Percentiles rank a stretch among this genome's conserved stretches.
These are phyloP conservation scores for Triticum turgidum DNA, from an alignment of 176 grass and related monocot genomes.

Conservation along the genomic window DNA sequence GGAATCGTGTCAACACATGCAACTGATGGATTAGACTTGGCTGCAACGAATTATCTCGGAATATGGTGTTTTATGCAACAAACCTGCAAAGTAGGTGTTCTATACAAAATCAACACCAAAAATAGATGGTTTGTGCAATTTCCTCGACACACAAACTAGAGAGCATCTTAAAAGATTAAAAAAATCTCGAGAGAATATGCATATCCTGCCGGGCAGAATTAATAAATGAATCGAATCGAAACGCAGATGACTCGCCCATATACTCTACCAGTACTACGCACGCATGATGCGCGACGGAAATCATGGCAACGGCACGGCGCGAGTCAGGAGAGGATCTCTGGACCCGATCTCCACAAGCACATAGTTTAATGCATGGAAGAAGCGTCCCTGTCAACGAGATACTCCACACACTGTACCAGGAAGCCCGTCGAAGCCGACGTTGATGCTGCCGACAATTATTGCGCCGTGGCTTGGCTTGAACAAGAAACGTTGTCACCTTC, in stretches of 20 bases:
- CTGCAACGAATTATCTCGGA: too few relatives aligned
- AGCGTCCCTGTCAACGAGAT: neutral
- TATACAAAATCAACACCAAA: too few relatives aligned
- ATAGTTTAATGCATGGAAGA: conserved; percentile 14
- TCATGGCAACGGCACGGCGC: neutral
- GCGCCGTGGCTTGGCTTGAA: neutral
- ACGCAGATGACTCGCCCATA: neutral
- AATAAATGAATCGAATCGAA: neutral
- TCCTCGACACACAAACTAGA: too few relatives aligned
- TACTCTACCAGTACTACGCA: neutral
- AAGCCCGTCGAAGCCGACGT: neutral
- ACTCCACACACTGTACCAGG: neutral
- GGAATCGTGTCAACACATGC: too few relatives aligned
- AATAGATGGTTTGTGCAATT: too few relatives aligned
- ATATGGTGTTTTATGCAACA: too few relatives aligned
- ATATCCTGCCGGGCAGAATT: too few relatives aligned
- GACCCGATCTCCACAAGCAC: neutral
- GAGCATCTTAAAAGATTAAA: too few relatives aligned
- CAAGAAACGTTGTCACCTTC: neutral
- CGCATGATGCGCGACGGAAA: neutral
- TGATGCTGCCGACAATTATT: neutral
- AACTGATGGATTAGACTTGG: too few relatives aligned
- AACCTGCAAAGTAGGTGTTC: too few relatives aligned
- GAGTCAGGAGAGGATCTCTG: neutral
- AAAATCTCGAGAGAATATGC: neutral